These are phyloP conservation scores for Cryoendolithus antarcticus DNA, from an alignment of 2,329 filamentous ascomycete species.

Conservation along the genomic window DNA sequence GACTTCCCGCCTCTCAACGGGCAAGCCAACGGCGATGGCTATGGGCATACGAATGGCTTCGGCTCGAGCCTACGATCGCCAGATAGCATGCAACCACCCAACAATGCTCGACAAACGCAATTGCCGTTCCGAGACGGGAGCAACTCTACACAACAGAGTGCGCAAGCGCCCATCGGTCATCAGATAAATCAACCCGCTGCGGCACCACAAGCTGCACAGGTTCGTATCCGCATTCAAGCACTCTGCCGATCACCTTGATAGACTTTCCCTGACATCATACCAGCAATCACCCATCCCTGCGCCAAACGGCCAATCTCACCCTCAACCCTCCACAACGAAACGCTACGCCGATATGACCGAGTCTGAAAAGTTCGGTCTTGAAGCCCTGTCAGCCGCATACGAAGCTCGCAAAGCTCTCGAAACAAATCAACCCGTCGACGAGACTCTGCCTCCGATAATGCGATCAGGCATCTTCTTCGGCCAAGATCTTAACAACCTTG, in stretches of 20 bases:
- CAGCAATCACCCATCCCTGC: conserved; percentile 4
- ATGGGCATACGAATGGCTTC: conserved; percentile 12
- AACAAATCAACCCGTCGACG: conserved; percentile 15
- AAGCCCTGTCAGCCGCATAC: conserved; percentile 44
- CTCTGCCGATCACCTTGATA: too few species aligned
- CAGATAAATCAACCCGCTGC: conserved; percentile 1
- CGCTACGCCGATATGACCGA: conserved; percentile 46
- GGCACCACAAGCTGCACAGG: neutral
- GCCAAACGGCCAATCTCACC: conserved; percentile 10
- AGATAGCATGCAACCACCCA: conserved; percentile 11
- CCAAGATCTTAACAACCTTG: conserved; percentile 51
- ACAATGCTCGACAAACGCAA: conserved; percentile 14
- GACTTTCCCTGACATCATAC: too few species aligned
- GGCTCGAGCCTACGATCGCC: conserved; percentile 15
- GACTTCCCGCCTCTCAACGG: conserved; percentile 50
- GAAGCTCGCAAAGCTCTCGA: conserved; percentile 16
- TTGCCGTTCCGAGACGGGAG: conserved; percentile 16
- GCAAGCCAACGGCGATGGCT: conserved; percentile 34
- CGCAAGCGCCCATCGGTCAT: conserved; percentile 15
- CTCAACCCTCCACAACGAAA: conserved; percentile 20
- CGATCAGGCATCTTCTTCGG: conserved; percentile 41
- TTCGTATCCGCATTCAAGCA: neutral
- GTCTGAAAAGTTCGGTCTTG: conserved; percentile 46
- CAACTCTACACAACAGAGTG: conserved; percentile 9
- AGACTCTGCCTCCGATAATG: conserved; percentile 17